Conservation (phyloP, 108 stramenopile genomes). For the Skeletonema marinoi region DNA sequence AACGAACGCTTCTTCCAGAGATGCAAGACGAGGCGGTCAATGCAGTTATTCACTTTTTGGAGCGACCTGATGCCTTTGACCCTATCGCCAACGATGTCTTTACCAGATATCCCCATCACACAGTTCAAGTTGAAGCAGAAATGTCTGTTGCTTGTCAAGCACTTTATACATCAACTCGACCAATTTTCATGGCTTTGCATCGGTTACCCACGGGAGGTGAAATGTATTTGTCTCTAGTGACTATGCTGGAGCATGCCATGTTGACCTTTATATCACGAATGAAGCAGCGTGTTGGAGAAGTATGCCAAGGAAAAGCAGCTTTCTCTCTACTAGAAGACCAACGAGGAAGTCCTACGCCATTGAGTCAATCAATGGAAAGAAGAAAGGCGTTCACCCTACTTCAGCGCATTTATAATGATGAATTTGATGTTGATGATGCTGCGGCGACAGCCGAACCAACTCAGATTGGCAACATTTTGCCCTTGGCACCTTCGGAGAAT, state of each 20-base stretch:
- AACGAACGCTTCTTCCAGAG: slow-evolving; percentile 77
- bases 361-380: slow-evolving; percentile 68
- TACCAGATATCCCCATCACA: slow-evolving; percentile 62
- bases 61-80: slow-evolving; percentile 84
- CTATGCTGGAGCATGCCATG: slow-evolving; percentile 84
- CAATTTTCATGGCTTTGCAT: slow-evolving; percentile 84
- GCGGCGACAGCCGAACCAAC: slow-evolving; percentile 35
- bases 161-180: slow-evolving; percentile 72
- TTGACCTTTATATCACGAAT: slow-evolving; percentile 88
- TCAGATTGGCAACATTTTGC: slow-evolving; percentile 33
- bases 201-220: slow-evolving; percentile 83
- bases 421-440: slow-evolving; percentile 64
- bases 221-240: slow-evolving; percentile 83
- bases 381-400: slow-evolving; percentile 71
- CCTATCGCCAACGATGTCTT: slow-evolving; percentile 75
- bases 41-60: slow-evolving; percentile 78
- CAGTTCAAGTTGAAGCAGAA: slow-evolving; percentile 79
- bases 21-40: slow-evolving; percentile 88
- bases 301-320: slow-evolving; percentile 73
- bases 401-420: slow-evolving; percentile 73
- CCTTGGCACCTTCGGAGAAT: slow-evolving; percentile 58
- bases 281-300: slow-evolving; percentile 68
- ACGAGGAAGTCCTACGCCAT: slow-evolving; percentile 30
- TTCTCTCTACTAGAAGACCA: slow-evolving; percentile 64
- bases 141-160: slow-evolving; percentile 85